These are phyloP conservation scores for Heritiera fomes DNA, from an alignment of 345 rosid genomes.

Conservation along the genomic window DNA sequence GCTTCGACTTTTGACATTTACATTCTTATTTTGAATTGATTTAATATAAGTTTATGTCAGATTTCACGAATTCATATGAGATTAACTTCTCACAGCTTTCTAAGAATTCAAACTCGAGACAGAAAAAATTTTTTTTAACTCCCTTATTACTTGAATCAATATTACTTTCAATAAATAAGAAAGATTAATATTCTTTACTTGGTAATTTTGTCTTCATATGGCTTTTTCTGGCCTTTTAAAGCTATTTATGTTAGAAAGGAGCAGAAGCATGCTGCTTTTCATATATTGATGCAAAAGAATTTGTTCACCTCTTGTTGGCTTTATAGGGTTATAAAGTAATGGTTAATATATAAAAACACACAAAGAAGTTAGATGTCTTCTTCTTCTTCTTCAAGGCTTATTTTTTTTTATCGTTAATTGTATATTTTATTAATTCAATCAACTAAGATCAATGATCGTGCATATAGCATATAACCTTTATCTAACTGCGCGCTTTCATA, in stretches of 20 bases:
- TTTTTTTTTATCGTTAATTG: not conserved
- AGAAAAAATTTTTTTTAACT: too few species aligned
- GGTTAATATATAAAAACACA: constrained; percentile 1
- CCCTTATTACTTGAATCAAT: too few species aligned
- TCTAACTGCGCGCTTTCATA: not conserved
- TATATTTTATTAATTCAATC: not conserved
- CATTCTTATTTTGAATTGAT: too few species aligned
- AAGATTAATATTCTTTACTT: not conserved
- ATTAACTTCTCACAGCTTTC: too few species aligned
- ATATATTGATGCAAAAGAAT: not conserved
- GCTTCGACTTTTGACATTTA: too few species aligned
- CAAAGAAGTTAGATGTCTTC: constrained; percentile 28
- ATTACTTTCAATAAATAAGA: not conserved
- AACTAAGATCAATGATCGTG: not conserved
- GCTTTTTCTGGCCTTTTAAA: constrained; percentile 6
- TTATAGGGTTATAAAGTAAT: constrained; percentile 16
- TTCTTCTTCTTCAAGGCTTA: constrained; percentile 13
- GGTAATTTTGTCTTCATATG: not conserved
- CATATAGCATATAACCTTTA: not conserved
- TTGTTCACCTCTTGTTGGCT: constrained; percentile 26
- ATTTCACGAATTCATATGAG: too few species aligned
- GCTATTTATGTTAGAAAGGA: constrained; percentile 1
- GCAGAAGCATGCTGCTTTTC: not conserved
- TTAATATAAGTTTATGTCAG: too few species aligned
- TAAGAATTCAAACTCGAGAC: too few species aligned